Conservation (phyloP, 2,329 filamentous ascomycete species). For the Alternaria dauci region DNA sequence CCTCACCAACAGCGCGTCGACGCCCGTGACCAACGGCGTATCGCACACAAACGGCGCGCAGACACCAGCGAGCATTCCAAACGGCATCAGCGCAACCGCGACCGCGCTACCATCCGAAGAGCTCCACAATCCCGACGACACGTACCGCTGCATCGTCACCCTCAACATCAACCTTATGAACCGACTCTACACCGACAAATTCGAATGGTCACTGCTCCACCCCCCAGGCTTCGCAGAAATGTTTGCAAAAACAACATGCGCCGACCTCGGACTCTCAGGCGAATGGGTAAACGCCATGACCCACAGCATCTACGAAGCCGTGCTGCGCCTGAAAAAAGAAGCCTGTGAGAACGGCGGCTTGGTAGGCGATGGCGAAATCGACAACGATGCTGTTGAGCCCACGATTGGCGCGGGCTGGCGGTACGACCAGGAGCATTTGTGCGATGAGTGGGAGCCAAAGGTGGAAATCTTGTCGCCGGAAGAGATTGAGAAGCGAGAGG, state of each 20-base stretch:
- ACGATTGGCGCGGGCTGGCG: slow-evolving; percentile 90
- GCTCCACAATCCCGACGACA: slow-evolving; percentile 88
- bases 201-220: slow-evolving; percentile 95
- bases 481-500: slow-evolving; percentile 96
- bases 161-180: slow-evolving; percentile 92
- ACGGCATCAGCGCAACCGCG: slow-evolving; percentile 74
- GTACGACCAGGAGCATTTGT: slow-evolving; percentile 90
- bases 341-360: slow-evolving; percentile 91
- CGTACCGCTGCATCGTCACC: slow-evolving; percentile 90
- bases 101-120: slow-evolving; percentile 71
- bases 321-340: slow-evolving; percentile 92
- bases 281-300: slow-evolving; percentile 96
- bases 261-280: slow-evolving; percentile 85
- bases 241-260: slow-evolving; percentile 91
- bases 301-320: slow-evolving; percentile 96
- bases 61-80: slow-evolving; percentile 58
- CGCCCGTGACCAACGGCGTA: slow-evolving; percentile 61
- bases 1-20: slow-evolving; percentile 63
- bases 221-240: slow-evolving; percentile 90
- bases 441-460: slow-evolving; percentile 61
- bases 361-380: slow-evolving; percentile 77
- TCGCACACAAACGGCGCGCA: slow-evolving; percentile 53
- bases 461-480: slow-evolving; percentile 79
- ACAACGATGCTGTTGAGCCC: slow-evolving; percentile 82
- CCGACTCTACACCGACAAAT: slow-evolving; percentile 93